These are phyloP conservation scores for Ophiostoma ips DNA, from an alignment of 2,329 filamentous ascomycete genomes.

Conservation along the genomic window DNA sequence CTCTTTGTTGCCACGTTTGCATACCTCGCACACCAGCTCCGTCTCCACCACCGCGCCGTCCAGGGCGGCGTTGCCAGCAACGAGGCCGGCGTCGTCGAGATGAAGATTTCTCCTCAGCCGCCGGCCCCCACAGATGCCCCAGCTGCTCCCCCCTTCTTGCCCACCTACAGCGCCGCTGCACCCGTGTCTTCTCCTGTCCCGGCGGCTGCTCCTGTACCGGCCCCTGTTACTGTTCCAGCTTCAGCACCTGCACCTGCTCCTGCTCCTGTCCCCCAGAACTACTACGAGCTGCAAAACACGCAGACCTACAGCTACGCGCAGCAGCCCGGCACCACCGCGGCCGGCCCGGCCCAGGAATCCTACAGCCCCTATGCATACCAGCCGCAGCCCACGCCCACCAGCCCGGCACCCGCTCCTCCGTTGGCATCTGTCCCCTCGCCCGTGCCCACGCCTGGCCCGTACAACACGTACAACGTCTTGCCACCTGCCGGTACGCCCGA, in stretches of 20 bases:
- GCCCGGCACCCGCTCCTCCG: neutral
- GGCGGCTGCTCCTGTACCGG: neutral
- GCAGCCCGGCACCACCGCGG: neutral
- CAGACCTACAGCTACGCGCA: neutral
- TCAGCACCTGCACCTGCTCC: neutral
- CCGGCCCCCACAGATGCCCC: neutral
- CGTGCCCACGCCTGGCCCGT: neutral
- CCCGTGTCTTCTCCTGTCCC: neutral
- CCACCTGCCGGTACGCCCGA: no score
- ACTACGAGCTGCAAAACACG: neutral
- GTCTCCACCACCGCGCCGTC: slow-evolving; percentile 16
- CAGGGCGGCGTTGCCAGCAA: slow-evolving; percentile 10
- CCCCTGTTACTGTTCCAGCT: no score
- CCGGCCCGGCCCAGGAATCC: neutral
- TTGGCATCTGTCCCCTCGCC: no score
- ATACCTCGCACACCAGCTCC: slow-evolving; percentile 24
- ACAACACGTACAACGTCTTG: neutral
- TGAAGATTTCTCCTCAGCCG: slow-evolving; percentile 15
- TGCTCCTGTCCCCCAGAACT: neutral
- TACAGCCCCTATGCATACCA: neutral
- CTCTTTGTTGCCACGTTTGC: slow-evolving; percentile 30
- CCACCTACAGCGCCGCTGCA: neutral
- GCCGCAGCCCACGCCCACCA: slow-evolving; percentile 1
- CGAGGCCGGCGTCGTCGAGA: slow-evolving; percentile 17
- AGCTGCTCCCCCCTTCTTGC: neutral